Evolutionary conservation across 768 basidiomycete species (phyloP).

Genomic region (Cyclocybe cylindracea): DNA sequence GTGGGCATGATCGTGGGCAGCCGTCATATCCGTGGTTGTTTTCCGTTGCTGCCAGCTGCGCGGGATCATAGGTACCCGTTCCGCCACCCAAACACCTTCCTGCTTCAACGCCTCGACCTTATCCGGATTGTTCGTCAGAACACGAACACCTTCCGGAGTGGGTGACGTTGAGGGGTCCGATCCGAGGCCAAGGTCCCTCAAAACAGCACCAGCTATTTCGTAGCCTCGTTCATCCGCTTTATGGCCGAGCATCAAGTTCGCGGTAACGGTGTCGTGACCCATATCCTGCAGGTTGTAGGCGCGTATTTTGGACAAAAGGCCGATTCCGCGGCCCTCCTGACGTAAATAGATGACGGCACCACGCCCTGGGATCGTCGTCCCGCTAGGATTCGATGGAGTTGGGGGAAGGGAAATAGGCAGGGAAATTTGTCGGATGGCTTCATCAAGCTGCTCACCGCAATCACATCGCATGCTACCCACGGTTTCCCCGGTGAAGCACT

Average conservation of each 20-base stretch:
- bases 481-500: constrained; percentile 98
- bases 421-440: constrained; percentile 90
- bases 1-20: constrained; percentile 14
- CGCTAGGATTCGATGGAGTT: constrained; percentile 27
- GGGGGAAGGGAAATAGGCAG: constrained; percentile 56
- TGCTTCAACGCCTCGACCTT: constrained; percentile 86
- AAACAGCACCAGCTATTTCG: constrained; percentile 86
- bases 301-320: constrained; percentile 90
- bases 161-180: constrained; percentile 30
- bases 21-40: constrained; percentile 28
- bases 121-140: constrained; percentile 98
- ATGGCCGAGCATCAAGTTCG: constrained; percentile 94
- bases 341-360: constrained; percentile 95
- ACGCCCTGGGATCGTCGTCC: constrained; percentile 69
- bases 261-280: constrained; percentile 98
- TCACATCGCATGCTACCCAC: constrained; percentile 98
- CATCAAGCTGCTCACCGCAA: constrained; percentile 97
- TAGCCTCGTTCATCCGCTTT: constrained; percentile 93
- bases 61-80: constrained; percentile 94
- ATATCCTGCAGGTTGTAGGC: constrained; percentile 98
- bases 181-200: constrained; percentile 83
- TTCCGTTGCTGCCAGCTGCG: constrained; percentile 72
- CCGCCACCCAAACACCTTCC: constrained; percentile 79
- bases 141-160: constrained; percentile 58
- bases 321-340: constrained; percentile 97